Evolutionary conservation across 2,329 filamentous ascomycete species (phyloP), one percentile per base, ranked within the genome.

Genomic region (Colletotrichum eremochloae): DNA sequence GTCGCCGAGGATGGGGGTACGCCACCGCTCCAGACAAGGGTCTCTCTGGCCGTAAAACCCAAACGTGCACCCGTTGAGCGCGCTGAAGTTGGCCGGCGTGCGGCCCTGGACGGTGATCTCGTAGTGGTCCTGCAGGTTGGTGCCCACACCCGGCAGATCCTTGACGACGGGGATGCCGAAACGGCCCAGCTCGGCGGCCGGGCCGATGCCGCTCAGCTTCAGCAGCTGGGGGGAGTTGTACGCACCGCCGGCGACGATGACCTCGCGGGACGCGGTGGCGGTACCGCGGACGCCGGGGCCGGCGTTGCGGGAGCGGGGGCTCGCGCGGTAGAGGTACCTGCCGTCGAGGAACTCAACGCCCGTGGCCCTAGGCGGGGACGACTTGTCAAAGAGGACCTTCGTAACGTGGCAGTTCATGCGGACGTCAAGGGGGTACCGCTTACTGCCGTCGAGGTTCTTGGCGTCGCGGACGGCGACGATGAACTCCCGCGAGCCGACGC

Each of bases 81-180:
- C 75, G 9, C 76, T 77, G 75, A 84, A 85, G 69, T 82, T 79
- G 50, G 77, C 82, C 3, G 79, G 81, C 6, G 77, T 70, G n/a
- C 86, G 81, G 44, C 83, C 86, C 46, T 85, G 78, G 33, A 87
- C 79, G 20, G 81, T 79, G 61, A 86, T 83, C 69, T 82, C 87
- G 77, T 88, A 87, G 69, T 87, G 87, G 76, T 92, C 89, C 78
- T 89, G 85, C 14, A 92, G 81, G 78, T 91, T 91, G 11, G 81
- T 84, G 18, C 90, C 90, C 3, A 92, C 89, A 46, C 88, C 89
- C 0, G 88, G 89, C 0, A 89, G 82, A 74, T 91, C 84, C 2
- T 80, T 80, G 44, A 90, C 72, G 14, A 90, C 82, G 2, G 82
- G 79, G 68, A 85, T 84, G 8, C 75, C 75, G 46, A 81, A 79